Evolutionary conservation across 2,329 filamentous ascomycete species (phyloP).

Genomic region (Diplodia seriata): DNA sequence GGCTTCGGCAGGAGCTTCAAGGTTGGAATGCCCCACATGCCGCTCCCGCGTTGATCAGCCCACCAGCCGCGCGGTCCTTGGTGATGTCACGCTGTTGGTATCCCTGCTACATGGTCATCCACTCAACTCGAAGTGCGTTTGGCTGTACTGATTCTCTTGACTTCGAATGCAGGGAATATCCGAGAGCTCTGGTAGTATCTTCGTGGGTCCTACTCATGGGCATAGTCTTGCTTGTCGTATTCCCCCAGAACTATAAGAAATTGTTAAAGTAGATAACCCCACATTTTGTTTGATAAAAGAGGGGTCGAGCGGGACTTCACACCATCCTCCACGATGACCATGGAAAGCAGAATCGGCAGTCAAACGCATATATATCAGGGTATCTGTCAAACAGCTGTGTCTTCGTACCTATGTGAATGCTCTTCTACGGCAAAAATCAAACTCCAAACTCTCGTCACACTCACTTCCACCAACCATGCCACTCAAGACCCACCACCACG

Average conservation of each 20-base stretch:
- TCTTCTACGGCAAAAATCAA: neutral
- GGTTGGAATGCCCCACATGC: neutral
- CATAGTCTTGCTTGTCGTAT: neutral
- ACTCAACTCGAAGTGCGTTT: neutral
- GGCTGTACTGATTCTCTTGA: neutral
- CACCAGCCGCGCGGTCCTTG: neutral
- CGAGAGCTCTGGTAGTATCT: neutral
- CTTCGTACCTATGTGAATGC: neutral
- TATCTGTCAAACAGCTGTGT: neutral
- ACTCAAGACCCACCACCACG: constrained; percentile 14
- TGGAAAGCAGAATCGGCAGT: neutral
- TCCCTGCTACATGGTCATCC: neutral
- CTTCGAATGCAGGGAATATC: neutral
- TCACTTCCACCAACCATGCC: constrained; percentile 6
- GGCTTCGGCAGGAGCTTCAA: neutral
- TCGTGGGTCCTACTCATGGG: neutral
- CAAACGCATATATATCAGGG: neutral
- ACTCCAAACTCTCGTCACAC: too few relatives aligned
- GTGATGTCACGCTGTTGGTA: neutral
- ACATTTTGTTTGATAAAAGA: constrained; percentile 2
- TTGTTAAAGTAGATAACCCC: neutral
- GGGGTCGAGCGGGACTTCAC: constrained; percentile 2
- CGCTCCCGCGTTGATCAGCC: neutral
- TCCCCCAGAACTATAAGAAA: neutral
- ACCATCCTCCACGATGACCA: neutral